These are phyloP conservation scores for Hypoxylon sp. DNA, from an alignment of 2,329 filamentous ascomycete genomes.

Conservation along the genomic window DNA sequence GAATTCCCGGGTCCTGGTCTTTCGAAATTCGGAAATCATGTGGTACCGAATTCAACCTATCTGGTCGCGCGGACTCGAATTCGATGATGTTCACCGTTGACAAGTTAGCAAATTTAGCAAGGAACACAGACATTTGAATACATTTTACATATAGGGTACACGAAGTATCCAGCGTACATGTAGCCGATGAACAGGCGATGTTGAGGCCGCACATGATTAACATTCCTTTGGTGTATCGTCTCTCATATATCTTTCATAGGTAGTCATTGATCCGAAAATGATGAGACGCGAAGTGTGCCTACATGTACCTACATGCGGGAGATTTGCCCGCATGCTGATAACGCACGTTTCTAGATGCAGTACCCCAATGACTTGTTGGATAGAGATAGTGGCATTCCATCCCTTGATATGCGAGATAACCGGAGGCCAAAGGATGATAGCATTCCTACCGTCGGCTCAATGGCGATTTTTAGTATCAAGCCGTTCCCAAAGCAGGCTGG, in stretches of 20 bases:
- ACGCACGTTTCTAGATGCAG: constrained; percentile 24
- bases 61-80: constrained; percentile 28
- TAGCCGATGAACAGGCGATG: constrained; percentile 34
- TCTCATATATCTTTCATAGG: constrained; percentile 21
- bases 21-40: constrained; percentile 41
- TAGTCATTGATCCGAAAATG: constrained; percentile 33
- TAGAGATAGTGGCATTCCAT: constrained; percentile 42
- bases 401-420: constrained; percentile 41
- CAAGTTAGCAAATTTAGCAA: constrained; percentile 23
- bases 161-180: constrained; percentile 16
- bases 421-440: constrained; percentile 30
- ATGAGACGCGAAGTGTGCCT: constrained; percentile 34
- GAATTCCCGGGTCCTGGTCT: constrained; percentile 31
- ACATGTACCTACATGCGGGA: constrained; percentile 32
- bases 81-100: constrained; percentile 22
- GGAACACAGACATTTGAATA: constrained; percentile 23
- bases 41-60: constrained; percentile 30
- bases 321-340: constrained; percentile 40
- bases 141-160: constrained; percentile 40
- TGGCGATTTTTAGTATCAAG: constrained; percentile 32
- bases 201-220: constrained; percentile 33
- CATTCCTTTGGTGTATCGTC: constrained; percentile 28
- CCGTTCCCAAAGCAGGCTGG: constrained; percentile 27
- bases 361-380: constrained; percentile 29
- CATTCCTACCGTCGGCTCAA: constrained; percentile 36